A percentile compares a stretch with the other conserved stretches of the same genome.
These are phyloP conservation scores for Dinochytrium kinnereticum DNA, from an alignment of 371 early-diverging fungal genomes.

Conservation along the genomic window DNA sequence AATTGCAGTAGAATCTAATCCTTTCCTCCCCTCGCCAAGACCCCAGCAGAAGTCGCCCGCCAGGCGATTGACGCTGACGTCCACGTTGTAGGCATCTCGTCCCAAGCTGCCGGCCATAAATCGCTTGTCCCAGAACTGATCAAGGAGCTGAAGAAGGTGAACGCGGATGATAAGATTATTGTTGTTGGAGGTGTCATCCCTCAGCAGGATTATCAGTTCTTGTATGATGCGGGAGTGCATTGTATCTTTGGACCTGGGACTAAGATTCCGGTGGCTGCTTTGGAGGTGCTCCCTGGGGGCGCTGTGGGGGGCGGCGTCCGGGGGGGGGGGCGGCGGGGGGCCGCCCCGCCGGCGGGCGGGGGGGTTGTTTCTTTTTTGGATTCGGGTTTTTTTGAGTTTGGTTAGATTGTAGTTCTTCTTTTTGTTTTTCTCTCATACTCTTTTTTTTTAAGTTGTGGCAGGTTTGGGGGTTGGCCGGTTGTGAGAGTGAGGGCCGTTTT, in stretches of 20 bases:
- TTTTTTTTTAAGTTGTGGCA: too few species aligned
- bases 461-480: too few species aligned
- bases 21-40: constrained; percentile 44
- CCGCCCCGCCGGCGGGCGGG: not conserved
- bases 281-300: constrained; percentile 61
- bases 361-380: not conserved
- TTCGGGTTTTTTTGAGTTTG: too few species aligned
- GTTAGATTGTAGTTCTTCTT: too few species aligned
- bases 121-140: constrained; percentile 80
- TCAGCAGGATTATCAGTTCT: constrained; percentile 79
- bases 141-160: constrained; percentile 70
- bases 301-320: too few species aligned
- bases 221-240: constrained; percentile 75
- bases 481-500: too few species aligned
- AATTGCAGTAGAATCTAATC: constrained; percentile 41
- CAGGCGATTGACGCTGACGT: constrained; percentile 88
- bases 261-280: constrained; percentile 78
- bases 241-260: constrained; percentile 84
- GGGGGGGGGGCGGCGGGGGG: too few species aligned
- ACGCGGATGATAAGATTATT: constrained; percentile 71
- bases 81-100: constrained; percentile 83
- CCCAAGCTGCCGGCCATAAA: constrained; percentile 86
- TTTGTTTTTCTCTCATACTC: too few species aligned
- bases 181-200: constrained; percentile 88
- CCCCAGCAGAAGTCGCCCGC: constrained; percentile 83